phyloP scores from a whole-genome alignment of 2,329 filamentous ascomycete genomes.

The Trichoderma pleuroti region DNA sequence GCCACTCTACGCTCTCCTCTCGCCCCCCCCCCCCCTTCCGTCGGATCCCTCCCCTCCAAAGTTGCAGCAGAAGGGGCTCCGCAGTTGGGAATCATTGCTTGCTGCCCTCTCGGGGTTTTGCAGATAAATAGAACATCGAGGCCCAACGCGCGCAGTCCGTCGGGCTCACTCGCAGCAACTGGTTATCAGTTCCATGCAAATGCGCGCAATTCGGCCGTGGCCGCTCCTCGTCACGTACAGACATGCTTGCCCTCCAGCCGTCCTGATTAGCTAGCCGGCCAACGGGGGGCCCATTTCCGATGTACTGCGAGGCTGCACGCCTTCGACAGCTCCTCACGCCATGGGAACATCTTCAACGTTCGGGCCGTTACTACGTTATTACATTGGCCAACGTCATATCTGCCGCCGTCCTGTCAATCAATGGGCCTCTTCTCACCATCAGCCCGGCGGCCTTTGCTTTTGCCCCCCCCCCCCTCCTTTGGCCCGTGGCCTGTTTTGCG shows the following conservation, averaged over 20 bases:
- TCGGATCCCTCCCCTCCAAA: neutral
- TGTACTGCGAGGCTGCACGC: conserved; percentile 9
- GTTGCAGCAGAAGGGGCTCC: conserved; percentile 7
- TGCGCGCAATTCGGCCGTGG: conserved; percentile 16
- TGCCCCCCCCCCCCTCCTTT: conserved; percentile 3
- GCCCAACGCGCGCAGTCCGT: conserved; percentile 13
- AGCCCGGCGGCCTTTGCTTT: neutral
- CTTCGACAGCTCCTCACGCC: conserved; percentile 7
- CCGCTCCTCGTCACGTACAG: conserved; percentile 12
- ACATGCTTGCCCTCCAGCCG: neutral
- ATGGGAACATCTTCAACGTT: conserved; percentile 8
- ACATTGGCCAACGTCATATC: conserved; percentile 9
- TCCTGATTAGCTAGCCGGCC: neutral
- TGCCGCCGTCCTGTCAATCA: neutral
- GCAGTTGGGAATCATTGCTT: conserved; percentile 18
- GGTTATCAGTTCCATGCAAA: conserved; percentile 7
- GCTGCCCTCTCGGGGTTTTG: neutral
- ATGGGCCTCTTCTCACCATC: neutral
- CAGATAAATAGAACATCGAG: neutral
- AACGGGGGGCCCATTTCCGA: neutral
- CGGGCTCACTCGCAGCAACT: conserved; percentile 9
- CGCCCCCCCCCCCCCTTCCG: neutral
- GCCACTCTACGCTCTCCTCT: neutral
- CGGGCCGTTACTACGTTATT: conserved; percentile 5
- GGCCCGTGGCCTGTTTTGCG: neutral